Percentiles rank a stretch among this genome's conserved stretches.
Conservation (phyloP, 2,329 filamentous ascomycete species). For the Blastomyces silverae region DNA sequence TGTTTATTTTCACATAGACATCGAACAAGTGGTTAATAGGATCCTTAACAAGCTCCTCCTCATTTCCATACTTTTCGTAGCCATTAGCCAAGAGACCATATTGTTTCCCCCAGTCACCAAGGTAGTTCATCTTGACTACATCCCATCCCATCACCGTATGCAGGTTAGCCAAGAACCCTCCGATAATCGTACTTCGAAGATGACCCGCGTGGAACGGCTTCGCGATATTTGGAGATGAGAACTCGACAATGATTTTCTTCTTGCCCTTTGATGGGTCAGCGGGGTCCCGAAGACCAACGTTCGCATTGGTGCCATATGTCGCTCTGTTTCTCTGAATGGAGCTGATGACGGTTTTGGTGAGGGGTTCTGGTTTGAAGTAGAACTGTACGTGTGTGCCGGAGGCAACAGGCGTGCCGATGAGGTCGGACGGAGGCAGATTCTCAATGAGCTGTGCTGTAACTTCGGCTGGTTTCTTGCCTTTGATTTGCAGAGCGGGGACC, state of each 20-base stretch:
- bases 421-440: conserved; percentile 53
- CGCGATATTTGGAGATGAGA: conserved; percentile 61
- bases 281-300: conserved; percentile 54
- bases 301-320: conserved; percentile 55
- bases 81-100: conserved; percentile 59
- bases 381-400: conserved; percentile 58
- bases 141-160: conserved; percentile 57
- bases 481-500: conserved; percentile 42
- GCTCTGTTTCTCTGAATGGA: conserved; percentile 53
- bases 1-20: conserved; percentile 59
- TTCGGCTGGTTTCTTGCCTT: conserved; percentile 55
- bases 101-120: conserved; percentile 64
- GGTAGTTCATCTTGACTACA: conserved; percentile 58
- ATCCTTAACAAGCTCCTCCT: conserved; percentile 54
- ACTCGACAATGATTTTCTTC: conserved; percentile 58
- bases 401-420: conserved; percentile 50
- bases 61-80: conserved; percentile 55
- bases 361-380: conserved; percentile 55
- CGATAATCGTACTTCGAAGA: conserved; percentile 60
- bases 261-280: conserved; percentile 49
- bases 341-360: conserved; percentile 53
- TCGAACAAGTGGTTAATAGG: conserved; percentile 61
- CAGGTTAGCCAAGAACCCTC: conserved; percentile 58
- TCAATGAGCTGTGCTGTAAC: conserved; percentile 51
- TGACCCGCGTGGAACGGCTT: conserved; percentile 62